These are phyloP conservation scores for Coemansia sp. DNA, from an alignment of 192 early-diverging fungal species.

Conservation along the genomic window DNA sequence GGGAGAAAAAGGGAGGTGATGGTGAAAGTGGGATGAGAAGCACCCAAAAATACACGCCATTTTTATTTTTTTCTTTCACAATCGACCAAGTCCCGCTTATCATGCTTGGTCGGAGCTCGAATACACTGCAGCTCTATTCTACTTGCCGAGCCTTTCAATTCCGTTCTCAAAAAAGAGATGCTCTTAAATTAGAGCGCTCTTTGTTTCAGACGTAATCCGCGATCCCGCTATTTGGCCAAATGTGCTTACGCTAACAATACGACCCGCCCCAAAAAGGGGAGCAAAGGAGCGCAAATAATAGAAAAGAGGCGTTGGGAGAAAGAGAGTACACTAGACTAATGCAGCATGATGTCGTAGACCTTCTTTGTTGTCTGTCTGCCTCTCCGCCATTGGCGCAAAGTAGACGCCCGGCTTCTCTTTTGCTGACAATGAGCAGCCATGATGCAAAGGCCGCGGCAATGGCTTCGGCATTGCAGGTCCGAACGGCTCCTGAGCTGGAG, in stretches of 20 bases:
- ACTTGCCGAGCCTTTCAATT: neutral
- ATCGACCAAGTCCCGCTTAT: neutral
- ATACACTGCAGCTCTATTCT: neutral
- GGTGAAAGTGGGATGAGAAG: neutral
- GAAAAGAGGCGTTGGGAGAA: neutral
- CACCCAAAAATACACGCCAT: neutral
- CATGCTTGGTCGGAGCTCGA: slow-evolving; percentile 6
- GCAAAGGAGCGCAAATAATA: slow-evolving; percentile 2
- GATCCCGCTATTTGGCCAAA: neutral
- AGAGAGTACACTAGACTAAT: neutral
- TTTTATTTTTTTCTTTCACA: neutral
- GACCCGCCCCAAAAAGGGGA: neutral
- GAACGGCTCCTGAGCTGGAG: neutral
- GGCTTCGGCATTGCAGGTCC: neutral
- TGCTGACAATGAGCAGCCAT: neutral
- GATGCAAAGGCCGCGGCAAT: neutral
- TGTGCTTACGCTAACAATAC: slow-evolving; percentile 4
- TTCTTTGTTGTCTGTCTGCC: neutral
- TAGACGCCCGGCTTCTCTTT: neutral
- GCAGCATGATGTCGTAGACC: neutral
- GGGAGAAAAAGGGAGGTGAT: neutral
- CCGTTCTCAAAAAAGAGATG: neutral
- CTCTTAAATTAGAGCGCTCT: slow-evolving; percentile 1
- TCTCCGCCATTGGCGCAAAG: neutral
- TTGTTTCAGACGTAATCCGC: neutral